Conservation (phyloP, 805 yeast species). For the Kregervanrija fluxuum region DNA sequence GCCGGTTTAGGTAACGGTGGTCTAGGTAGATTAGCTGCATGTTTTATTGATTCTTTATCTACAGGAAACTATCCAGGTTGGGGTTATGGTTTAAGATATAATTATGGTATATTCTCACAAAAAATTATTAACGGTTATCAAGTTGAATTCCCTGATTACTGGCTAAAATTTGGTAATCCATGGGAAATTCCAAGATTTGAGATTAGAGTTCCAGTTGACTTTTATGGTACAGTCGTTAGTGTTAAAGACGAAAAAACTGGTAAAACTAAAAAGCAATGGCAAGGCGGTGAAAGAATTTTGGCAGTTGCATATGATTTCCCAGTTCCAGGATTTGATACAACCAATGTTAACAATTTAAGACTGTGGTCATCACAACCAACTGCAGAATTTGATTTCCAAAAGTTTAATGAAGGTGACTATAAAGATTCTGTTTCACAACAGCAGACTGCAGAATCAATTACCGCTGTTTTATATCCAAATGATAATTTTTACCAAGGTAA, state of each 20-base stretch:
- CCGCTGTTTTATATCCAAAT: slow-evolving; percentile 89
- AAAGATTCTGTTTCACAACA: slow-evolving; percentile 75
- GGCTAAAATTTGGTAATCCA: slow-evolving; percentile 84
- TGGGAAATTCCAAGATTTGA: slow-evolving; percentile 90
- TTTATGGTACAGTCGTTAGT: slow-evolving; percentile 74
- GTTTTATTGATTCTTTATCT: slow-evolving; percentile 83
- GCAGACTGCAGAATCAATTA: slow-evolving; percentile 85
- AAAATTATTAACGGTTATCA: slow-evolving; percentile 87
- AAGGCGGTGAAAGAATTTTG: slow-evolving; percentile 80
- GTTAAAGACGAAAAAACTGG: slow-evolving; percentile 46
- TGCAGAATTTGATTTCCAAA: slow-evolving; percentile 82
- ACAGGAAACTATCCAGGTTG: slow-evolving; percentile 87
- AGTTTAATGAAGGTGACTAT: slow-evolving; percentile 89
- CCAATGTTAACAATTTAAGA: slow-evolving; percentile 80
- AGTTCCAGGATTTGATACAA: slow-evolving; percentile 81
- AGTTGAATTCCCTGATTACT: slow-evolving; percentile 90
- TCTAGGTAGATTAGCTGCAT: slow-evolving; percentile 88
- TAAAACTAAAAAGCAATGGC: slow-evolving; percentile 59
- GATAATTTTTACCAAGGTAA: slow-evolving; percentile 90
- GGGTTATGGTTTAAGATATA: slow-evolving; percentile 93
- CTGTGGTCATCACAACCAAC: slow-evolving; percentile 89
- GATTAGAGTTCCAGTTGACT: slow-evolving; percentile 83
- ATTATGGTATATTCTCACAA: slow-evolving; percentile 90
- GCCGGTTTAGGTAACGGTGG: slow-evolving; percentile 97
- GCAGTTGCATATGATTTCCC: slow-evolving; percentile 93